Percentiles rank a stretch among this genome's conserved stretches.
phyloP scores from a whole-genome alignment of 495 filamentous ascomycete genomes.

The Penicillium fimorum region DNA sequence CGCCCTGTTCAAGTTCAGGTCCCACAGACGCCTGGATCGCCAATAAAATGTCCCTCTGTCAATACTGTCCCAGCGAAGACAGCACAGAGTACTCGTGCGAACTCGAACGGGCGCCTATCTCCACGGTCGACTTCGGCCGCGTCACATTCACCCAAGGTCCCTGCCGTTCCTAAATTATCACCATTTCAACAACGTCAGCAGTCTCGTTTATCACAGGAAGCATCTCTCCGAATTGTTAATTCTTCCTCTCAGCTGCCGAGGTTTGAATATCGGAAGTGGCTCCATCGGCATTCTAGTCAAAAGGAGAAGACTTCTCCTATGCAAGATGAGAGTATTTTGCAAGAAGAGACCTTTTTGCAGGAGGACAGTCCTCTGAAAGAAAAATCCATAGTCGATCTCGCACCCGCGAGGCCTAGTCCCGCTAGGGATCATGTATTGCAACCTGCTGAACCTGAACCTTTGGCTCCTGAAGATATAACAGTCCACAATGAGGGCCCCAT shows the following conservation, averaged over 20 bases:
- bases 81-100: not conserved
- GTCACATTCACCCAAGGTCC: not conserved
- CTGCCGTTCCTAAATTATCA: not conserved
- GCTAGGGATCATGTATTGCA: not conserved
- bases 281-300: slow-evolving; percentile 8
- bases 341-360: slow-evolving; percentile 9
- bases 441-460: not conserved
- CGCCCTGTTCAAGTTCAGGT: slow-evolving; percentile 6
- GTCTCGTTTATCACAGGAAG: slow-evolving; percentile 4
- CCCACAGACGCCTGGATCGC: slow-evolving; percentile 6
- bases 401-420: not conserved
- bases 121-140: not conserved
- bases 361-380: not conserved
- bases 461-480: not conserved
- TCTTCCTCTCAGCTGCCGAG: slow-evolving; percentile 46
- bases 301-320: slow-evolving; percentile 3
- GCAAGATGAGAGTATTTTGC: slow-evolving; percentile 6
- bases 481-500: not conserved
- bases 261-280: slow-evolving; percentile 47
- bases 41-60: not conserved
- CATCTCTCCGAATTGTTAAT: slow-evolving; percentile 36
- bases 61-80: not conserved
- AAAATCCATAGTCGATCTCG: no score
- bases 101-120: not conserved
- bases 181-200: slow-evolving; percentile 3